Evolutionary conservation across 148 eudicot species (phyloP).

Genomic region (Rhododendron ovatum): DNA sequence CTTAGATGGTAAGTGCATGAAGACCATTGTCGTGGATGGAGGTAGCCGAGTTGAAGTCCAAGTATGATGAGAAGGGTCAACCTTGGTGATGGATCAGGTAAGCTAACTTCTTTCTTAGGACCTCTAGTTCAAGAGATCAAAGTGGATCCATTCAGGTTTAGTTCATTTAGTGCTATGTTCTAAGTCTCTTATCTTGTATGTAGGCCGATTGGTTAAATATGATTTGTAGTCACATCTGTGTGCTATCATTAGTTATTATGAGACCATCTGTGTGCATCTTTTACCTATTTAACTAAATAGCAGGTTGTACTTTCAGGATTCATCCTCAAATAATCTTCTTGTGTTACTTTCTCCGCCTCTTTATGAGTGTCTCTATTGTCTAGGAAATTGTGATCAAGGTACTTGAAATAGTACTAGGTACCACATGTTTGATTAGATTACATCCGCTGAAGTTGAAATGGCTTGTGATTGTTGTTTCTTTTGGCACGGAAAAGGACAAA

Average conservation of each 20-base stretch:
- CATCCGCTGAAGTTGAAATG: not conserved
- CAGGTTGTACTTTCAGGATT: not conserved
- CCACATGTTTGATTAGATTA: not conserved
- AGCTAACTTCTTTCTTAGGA: no score
- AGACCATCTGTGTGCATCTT: not conserved
- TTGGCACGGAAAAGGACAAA: not conserved
- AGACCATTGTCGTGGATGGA: no score
- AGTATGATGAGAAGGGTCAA: no score
- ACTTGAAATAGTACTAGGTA: not conserved
- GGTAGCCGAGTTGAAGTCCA: no score
- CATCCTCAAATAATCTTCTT: not conserved
- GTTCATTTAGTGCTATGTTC: no score
- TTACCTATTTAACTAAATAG: not conserved
- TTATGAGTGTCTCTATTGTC: not conserved
- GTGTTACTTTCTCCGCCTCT: not conserved
- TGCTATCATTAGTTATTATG: not conserved
- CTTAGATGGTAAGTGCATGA: no score
- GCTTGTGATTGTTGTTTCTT: not conserved
- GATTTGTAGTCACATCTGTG: no score
- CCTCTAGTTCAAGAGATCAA: no score
- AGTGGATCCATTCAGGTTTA: no score
- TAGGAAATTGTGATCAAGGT: not conserved
- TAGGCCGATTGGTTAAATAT: no score
- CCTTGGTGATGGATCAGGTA: no score
- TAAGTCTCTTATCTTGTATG: no score